Conservation (phyloP, 2,329 filamentous ascomycete genomes). For the Microdochium trichocladiopsis region DNA sequence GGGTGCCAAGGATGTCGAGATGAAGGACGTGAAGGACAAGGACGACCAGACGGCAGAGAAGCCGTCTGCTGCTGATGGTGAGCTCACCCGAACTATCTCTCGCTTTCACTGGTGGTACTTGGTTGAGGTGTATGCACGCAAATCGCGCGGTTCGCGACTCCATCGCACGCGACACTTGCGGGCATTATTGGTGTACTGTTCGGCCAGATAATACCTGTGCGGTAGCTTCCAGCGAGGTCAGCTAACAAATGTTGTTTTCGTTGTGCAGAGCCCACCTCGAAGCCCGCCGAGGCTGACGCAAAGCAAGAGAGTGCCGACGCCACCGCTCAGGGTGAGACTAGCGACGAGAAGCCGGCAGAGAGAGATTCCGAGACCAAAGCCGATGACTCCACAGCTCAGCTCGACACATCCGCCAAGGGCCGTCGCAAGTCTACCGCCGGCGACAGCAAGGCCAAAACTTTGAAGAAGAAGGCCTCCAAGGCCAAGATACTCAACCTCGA, state of each 20-base stretch:
- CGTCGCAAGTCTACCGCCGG: conserved; percentile 68
- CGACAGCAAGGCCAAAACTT: conserved; percentile 67
- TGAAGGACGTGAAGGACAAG: conserved; percentile 2
- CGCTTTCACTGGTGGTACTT: too few species aligned
- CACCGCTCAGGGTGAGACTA: conserved; percentile 8
- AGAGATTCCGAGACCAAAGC: neutral
- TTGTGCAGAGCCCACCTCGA: neutral
- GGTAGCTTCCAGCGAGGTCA: neutral
- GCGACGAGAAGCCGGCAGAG: conserved; percentile 7
- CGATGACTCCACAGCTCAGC: conserved; percentile 6
- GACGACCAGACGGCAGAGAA: conserved; percentile 6
- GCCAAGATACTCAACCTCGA: conserved; percentile 65
- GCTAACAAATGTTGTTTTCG: neutral
- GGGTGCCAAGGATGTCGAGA: neutral
- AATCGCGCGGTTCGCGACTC: too few species aligned
- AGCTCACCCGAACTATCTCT: neutral
- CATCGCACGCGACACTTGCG: too few species aligned
- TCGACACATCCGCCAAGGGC: conserved; percentile 29
- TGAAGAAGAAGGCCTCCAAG: conserved; percentile 80
- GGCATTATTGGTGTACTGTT: too few species aligned
- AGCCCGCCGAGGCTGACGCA: conserved; percentile 11
- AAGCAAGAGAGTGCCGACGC: conserved; percentile 15
- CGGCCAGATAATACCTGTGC: too few species aligned
- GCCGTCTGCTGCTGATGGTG: neutral
- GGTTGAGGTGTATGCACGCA: too few species aligned